Percentiles rank a stretch among this genome's conserved stretches.
phyloP scores from a whole-genome alignment of 331 rosid genomes.

The Pyrus hybrid region DNA sequence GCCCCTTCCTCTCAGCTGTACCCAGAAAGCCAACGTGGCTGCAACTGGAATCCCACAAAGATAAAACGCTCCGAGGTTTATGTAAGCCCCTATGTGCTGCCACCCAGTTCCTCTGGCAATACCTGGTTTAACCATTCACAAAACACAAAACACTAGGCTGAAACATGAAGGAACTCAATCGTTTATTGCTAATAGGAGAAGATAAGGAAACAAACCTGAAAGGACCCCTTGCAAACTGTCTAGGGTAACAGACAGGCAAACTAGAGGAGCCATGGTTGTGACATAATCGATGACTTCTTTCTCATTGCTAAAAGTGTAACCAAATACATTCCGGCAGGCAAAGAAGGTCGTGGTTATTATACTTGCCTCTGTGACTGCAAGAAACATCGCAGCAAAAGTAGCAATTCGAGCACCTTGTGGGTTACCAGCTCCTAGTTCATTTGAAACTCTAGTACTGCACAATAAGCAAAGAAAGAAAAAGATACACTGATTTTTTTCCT shows the following conservation, averaged over 20 bases:
- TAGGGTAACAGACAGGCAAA: conserved; percentile 40
- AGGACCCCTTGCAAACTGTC: conserved; percentile 63
- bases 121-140: conserved; percentile 25
- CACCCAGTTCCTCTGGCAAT: conserved; percentile 83
- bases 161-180: background rate
- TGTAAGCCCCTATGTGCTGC: conserved; percentile 69
- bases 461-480: conserved; percentile 11
- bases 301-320: conserved; percentile 61
- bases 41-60: conserved; percentile 78
- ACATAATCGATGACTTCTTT: conserved; percentile 66
- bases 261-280: conserved; percentile 57
- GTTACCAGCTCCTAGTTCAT: conserved; percentile 76
- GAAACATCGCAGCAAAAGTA: conserved; percentile 32
- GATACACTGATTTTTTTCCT: background rate
- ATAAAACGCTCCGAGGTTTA: conserved; percentile 66
- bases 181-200: background rate
- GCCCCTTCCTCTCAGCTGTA: conserved; percentile 40
- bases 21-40: conserved; percentile 39
- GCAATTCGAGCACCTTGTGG: conserved; percentile 55
- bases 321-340: conserved; percentile 39
- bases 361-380: conserved; percentile 38
- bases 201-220: conserved; percentile 33
- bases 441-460: conserved; percentile 67
- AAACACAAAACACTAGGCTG: background rate
- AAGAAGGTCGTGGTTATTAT: conserved; percentile 36